Evolutionary conservation across 1,284 basidiomycete species (phyloP).

Genomic region (Veloboletus limbatus): DNA sequence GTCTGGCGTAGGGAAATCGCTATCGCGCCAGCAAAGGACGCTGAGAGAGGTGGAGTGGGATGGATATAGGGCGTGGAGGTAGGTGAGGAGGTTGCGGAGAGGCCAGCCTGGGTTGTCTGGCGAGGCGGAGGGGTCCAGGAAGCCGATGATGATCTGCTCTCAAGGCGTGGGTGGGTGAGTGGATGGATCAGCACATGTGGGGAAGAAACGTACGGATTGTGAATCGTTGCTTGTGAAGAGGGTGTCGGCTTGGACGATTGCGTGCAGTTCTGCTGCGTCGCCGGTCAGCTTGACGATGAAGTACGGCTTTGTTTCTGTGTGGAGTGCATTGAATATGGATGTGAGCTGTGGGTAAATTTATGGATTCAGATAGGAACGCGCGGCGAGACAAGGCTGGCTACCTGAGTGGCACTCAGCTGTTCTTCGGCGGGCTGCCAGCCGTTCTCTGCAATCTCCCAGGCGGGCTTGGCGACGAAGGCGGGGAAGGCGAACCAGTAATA

Average conservation of each 20-base stretch:
- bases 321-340: conserved; percentile 49
- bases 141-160: conserved; percentile 61
- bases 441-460: conserved; percentile 72
- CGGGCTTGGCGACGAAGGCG: conserved; percentile 81
- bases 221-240: conserved; percentile 49
- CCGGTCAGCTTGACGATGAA: conserved; percentile 52
- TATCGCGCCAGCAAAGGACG: conserved; percentile 75
- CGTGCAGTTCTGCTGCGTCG: conserved; percentile 41
- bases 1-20: conserved; percentile 42
- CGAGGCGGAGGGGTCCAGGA: conserved; percentile 86
- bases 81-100: conserved; percentile 86
- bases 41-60: conserved; percentile 50
- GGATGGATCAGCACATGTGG: conserved; percentile 2
- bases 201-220: conserved; percentile 35
- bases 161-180: neutral
- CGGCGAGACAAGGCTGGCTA: neutral
- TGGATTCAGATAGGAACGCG: neutral
- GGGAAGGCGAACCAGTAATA: conserved; percentile 99
- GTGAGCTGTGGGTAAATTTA: conserved; percentile 40
- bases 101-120: conserved; percentile 89
- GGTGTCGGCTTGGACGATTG: conserved; percentile 53
- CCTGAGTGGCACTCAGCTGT: conserved; percentile 29
- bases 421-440: conserved; percentile 52
- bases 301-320: conserved; percentile 45
- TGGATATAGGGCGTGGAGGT: conserved; percentile 60